Evolutionary conservation across 2,329 filamentous ascomycete species (phyloP).

Genomic region (Penicillium nordicum): DNA sequence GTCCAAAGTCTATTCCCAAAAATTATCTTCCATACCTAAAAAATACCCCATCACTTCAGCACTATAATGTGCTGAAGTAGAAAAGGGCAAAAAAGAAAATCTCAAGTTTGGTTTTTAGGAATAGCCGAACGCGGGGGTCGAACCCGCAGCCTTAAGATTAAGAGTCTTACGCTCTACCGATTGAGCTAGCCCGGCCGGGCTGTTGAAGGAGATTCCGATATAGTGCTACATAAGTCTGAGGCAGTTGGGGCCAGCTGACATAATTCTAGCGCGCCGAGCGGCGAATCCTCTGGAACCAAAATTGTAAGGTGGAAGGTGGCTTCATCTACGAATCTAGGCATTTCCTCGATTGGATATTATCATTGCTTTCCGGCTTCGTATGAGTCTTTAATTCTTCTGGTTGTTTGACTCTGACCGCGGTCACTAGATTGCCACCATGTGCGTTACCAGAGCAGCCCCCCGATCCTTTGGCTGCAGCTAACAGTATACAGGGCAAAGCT

Average conservation of each 20-base stretch:
- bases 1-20: not conserved
- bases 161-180: constrained; percentile 51
- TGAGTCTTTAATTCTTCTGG: constrained; percentile 23
- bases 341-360: constrained; percentile 10
- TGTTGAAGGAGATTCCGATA: not conserved
- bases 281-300: constrained; percentile 24
- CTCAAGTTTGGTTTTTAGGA: constrained; percentile 18
- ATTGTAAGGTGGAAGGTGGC: constrained; percentile 22
- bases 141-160: constrained; percentile 47
- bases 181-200: constrained; percentile 47
- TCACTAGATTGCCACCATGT: constrained; percentile 36
- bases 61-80: not conserved
- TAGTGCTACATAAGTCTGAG: not conserved
- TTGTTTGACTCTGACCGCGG: constrained; percentile 29
- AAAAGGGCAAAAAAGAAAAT: constrained; percentile 8
- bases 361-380: constrained; percentile 19
- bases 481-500: constrained; percentile 64
- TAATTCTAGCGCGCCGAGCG: constrained; percentile 21
- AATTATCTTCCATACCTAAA: not conserved
- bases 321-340: constrained; percentile 17
- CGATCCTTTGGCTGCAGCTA: constrained; percentile 8
- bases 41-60: too few relatives aligned
- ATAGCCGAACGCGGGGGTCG: constrained; percentile 43
- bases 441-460: constrained; percentile 13
- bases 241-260: constrained; percentile 7